phyloP scores from a whole-genome alignment of 441 rosid genomes.

The Adansonia grandidieri region DNA sequence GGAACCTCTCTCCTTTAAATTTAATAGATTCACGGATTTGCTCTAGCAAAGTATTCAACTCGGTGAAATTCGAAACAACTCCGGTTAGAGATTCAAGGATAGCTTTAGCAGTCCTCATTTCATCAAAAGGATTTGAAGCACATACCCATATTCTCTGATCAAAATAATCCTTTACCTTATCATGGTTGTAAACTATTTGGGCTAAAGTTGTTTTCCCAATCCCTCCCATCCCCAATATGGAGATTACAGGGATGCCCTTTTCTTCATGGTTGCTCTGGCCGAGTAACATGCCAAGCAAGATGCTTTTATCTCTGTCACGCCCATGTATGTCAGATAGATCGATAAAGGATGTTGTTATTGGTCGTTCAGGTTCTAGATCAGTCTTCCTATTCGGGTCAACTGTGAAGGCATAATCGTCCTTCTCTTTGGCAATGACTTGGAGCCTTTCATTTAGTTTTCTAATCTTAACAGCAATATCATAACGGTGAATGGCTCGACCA shows the following conservation, averaged over 20 bases:
- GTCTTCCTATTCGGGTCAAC: neutral
- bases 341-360: neutral
- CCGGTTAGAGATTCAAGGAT: neutral
- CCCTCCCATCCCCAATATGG: slow-evolving; percentile 20
- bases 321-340: slow-evolving; percentile 25
- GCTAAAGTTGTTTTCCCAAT: slow-evolving; percentile 15
- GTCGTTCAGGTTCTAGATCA: slow-evolving; percentile 2
- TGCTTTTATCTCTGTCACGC: slow-evolving; percentile 6
- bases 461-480: slow-evolving; percentile 3
- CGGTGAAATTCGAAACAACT: neutral
- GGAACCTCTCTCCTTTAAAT: neutral
- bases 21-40: neutral
- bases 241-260: neutral
- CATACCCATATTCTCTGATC: neutral
- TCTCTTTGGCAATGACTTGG: slow-evolving; percentile 13
- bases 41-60: neutral
- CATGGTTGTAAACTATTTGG: neutral
- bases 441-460: slow-evolving; percentile 17
- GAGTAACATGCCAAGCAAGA: neutral
- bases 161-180: neutral
- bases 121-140: slow-evolving; percentile 20
- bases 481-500: slow-evolving; percentile 13
- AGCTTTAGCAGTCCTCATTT: neutral
- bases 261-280: neutral
- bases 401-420: neutral